Conservation (phyloP, 2,329 filamentous ascomycete species). For the Dendryphion nanum region DNA sequence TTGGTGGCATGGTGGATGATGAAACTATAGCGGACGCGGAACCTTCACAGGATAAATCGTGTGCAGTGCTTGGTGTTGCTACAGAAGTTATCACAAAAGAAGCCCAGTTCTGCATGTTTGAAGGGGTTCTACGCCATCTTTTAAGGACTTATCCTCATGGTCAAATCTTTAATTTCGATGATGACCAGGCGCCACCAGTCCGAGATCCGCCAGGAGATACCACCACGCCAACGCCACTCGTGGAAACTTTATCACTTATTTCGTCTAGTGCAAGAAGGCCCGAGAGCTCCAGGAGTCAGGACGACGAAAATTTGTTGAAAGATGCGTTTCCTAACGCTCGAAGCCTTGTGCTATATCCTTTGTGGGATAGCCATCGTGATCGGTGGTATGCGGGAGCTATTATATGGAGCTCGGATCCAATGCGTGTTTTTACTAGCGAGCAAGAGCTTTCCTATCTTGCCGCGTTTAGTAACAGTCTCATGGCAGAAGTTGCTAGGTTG, state of each 20-base stretch:
- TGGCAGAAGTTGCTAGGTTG: slow-evolving; percentile 39
- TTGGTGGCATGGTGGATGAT: slow-evolving; percentile 37
- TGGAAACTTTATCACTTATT: slow-evolving; percentile 14
- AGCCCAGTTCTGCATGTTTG: slow-evolving; percentile 24
- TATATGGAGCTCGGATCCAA: slow-evolving; percentile 38
- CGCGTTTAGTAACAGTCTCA: slow-evolving; percentile 40
- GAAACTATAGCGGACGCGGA: slow-evolving; percentile 21
- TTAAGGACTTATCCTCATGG: slow-evolving; percentile 35
- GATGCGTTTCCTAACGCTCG: slow-evolving; percentile 36
- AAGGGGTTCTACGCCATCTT: slow-evolving; percentile 32
- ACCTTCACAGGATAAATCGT: slow-evolving; percentile 34
- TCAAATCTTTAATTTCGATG: slow-evolving; percentile 40
- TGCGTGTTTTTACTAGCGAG: slow-evolving; percentile 37
- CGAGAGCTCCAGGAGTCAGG: slow-evolving; percentile 28
- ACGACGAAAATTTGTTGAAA: slow-evolving; percentile 34
- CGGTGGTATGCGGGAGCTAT: slow-evolving; percentile 40
- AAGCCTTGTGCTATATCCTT: slow-evolving; percentile 38
- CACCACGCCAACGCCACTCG: slow-evolving; percentile 5
- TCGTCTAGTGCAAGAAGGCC: slow-evolving; percentile 17
- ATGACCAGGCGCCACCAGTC: slow-evolving; percentile 13
- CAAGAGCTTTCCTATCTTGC: slow-evolving; percentile 39
- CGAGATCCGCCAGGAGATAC: slow-evolving; percentile 17
- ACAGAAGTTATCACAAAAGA: slow-evolving; percentile 13
- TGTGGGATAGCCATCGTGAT: slow-evolving; percentile 41
- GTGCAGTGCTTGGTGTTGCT: slow-evolving; percentile 26